phyloP scores from a whole-genome alignment of 805 yeast species.

The Sugiyamaella boreocaroliniensis region DNA sequence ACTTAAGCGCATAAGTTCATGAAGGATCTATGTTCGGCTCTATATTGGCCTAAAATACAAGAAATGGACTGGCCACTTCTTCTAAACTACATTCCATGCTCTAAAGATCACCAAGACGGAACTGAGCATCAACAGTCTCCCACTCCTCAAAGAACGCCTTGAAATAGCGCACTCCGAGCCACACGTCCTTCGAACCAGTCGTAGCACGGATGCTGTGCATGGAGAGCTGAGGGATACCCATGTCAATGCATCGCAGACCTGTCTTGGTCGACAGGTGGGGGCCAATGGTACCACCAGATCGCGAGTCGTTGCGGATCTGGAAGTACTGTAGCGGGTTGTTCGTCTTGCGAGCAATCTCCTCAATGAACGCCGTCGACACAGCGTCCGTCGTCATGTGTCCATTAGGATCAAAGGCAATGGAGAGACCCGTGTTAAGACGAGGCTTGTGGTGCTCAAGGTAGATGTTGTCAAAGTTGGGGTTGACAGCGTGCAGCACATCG shows the following conservation, averaged over 20 bases:
- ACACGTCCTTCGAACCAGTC: constrained; percentile 67
- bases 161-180: constrained; percentile 63
- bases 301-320: constrained; percentile 76
- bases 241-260: constrained; percentile 48
- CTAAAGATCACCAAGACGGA: constrained; percentile 4
- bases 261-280: constrained; percentile 39
- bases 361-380: constrained; percentile 61
- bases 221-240: constrained; percentile 76
- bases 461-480: constrained; percentile 60
- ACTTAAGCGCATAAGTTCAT: no score
- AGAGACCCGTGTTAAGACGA: constrained; percentile 65
- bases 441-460: constrained; percentile 74
- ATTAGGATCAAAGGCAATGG: constrained; percentile 64
- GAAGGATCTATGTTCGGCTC: no score
- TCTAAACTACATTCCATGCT: neutral
- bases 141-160: constrained; percentile 59
- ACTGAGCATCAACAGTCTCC: constrained; percentile 40
- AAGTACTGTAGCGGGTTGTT: constrained; percentile 65
- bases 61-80: no score
- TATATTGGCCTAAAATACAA: no score
- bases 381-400: constrained; percentile 79
- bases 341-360: constrained; percentile 57
- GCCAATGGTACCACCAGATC: constrained; percentile 86
- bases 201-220: constrained; percentile 86
- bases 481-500: constrained; percentile 72